phyloP scores from a whole-genome alignment of 2,329 filamentous ascomycete species.

The Apiospora kogelbergensis region DNA sequence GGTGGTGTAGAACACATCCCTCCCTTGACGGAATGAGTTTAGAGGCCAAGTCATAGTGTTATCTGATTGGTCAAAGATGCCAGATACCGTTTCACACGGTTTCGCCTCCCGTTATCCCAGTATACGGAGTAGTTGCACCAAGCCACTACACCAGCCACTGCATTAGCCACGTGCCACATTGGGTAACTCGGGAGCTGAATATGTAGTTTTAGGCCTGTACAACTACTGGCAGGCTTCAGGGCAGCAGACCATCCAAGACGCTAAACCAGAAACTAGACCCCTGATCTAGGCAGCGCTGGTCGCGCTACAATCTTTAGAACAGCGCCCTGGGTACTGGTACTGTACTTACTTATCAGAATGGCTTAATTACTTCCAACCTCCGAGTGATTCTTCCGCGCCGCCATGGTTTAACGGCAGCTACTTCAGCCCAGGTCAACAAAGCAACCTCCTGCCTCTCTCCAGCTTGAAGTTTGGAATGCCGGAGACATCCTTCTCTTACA shows the following conservation, averaged over 20 bases:
- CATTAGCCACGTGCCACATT: background rate
- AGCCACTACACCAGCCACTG: no score
- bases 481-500: background rate
- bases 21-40: no score
- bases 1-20: no score
- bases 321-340: background rate
- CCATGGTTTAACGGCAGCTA: background rate
- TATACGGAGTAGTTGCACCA: no score
- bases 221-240: background rate
- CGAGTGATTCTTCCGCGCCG: constrained; percentile 11
- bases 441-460: background rate
- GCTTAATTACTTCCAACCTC: background rate
- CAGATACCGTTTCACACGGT: no score
- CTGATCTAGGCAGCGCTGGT: background rate
- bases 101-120: no score
- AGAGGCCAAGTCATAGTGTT: no score
- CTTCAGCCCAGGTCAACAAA: background rate
- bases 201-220: no score
- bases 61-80: no score
- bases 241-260: background rate
- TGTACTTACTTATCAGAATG: background rate
- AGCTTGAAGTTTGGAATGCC: background rate
- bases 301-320: background rate
- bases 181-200: background rate
- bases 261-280: background rate